A percentile compares a stretch with the other conserved stretches of the same genome.
Conservation (phyloP, 1,139 yeast genomes). For the Protomyces macrosporus region DNA sequence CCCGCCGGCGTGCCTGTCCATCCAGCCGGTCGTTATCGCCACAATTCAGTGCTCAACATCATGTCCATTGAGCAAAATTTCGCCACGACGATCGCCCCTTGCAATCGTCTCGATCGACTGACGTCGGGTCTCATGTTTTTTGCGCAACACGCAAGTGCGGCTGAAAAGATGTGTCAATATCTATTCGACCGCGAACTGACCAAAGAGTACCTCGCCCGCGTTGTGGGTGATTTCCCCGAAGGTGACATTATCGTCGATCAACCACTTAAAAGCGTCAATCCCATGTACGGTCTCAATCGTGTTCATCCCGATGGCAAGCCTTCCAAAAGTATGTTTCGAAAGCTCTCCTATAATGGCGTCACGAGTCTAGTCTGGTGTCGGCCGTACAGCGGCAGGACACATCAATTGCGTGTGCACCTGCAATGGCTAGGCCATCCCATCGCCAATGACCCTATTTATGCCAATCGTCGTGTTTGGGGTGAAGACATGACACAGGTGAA, state of each 20-base stretch:
- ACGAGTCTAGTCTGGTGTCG: constrained; percentile 72
- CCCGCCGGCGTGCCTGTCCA: constrained; percentile 96
- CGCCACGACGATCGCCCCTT: constrained; percentile 42
- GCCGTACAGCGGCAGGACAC: constrained; percentile 90
- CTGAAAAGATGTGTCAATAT: constrained; percentile 69
- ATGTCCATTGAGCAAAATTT: constrained; percentile 53
- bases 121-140: constrained; percentile 94
- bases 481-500: constrained; percentile 52
- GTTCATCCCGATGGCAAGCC: constrained; percentile 67
- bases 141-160: constrained; percentile 76
- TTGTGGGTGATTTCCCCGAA: constrained; percentile 73
- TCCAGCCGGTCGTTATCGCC: constrained; percentile 89
- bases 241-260: constrained; percentile 54
- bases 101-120: constrained; percentile 82
- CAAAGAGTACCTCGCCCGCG: constrained; percentile 83
- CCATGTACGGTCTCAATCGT: constrained; percentile 70
- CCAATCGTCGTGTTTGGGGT: constrained; percentile 70
- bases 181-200: constrained; percentile 68
- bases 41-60: constrained; percentile 79
- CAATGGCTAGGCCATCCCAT: constrained; percentile 85
- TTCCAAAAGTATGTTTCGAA: constrained; percentile 46
- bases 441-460: constrained; percentile 88
- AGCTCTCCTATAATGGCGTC: constrained; percentile 57
- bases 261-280: constrained; percentile 69
- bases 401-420: constrained; percentile 87